Evolutionary conservation across 2,329 filamentous ascomycete species (phyloP).

Genomic region (Xylaria sp.): DNA sequence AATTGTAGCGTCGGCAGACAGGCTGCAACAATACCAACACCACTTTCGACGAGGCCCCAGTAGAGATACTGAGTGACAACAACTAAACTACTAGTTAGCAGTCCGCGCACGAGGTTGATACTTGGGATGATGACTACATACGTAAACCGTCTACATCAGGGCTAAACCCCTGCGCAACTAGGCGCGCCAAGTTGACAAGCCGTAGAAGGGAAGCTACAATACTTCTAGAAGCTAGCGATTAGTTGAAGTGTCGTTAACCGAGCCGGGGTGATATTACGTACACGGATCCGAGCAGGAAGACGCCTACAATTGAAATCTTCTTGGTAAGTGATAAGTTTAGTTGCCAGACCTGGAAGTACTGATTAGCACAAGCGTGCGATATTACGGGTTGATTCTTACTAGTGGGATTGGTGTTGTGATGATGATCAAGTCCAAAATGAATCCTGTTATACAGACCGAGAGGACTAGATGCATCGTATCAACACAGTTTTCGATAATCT

Average conservation of each 20-base stretch:
- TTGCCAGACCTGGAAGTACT: conserved; percentile 18
- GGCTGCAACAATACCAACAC: conserved; percentile 2
- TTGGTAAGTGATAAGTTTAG: conserved; percentile 18
- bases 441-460: conserved; percentile 35
- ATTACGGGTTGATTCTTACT: conserved; percentile 17
- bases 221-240: neutral
- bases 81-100: neutral
- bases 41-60: conserved; percentile 13
- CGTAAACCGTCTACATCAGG: neutral
- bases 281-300: conserved; percentile 32
- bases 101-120: neutral
- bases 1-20: conserved; percentile 19
- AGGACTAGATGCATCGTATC: conserved; percentile 22
- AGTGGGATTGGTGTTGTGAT: conserved; percentile 37
- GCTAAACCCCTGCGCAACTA: conserved; percentile 11
- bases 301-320: conserved; percentile 19
- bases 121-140: neutral
- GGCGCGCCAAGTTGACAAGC: neutral
- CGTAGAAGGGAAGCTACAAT: neutral
- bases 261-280: neutral
- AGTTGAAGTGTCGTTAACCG: neutral
- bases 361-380: too few species aligned
- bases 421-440: conserved; percentile 35
- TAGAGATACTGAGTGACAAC: neutral
- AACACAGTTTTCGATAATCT: conserved; percentile 23